A percentile compares a stretch with the other conserved stretches of the same genome.
These are phyloP conservation scores for Biscogniauxia sp. DNA, from an alignment of 2,329 filamentous ascomycete species.

Conservation along the genomic window DNA sequence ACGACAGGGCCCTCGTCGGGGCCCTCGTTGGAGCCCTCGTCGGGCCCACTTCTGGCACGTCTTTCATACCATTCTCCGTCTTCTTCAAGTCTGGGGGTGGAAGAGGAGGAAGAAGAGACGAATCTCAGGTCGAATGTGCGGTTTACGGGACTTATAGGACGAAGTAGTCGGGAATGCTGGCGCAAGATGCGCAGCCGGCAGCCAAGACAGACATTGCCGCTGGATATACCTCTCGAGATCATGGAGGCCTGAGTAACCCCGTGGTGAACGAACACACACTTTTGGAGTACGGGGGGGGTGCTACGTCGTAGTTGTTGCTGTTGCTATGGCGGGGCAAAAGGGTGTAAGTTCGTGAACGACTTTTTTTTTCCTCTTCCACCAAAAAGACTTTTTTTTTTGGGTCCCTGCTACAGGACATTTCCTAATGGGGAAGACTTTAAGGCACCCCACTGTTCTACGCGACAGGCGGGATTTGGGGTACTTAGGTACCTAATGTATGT, in stretches of 20 bases:
- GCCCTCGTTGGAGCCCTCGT: neutral
- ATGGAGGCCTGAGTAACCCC: conserved; percentile 27
- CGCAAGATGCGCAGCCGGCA: conserved; percentile 37
- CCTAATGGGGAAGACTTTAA: neutral
- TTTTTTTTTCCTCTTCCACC: too few species aligned
- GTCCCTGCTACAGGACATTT: neutral
- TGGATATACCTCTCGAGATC: conserved; percentile 33
- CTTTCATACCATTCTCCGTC: neutral
- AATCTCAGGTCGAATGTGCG: neutral
- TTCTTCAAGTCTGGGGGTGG: neutral
- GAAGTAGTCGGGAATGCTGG: conserved; percentile 15
- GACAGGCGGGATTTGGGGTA: neutral
- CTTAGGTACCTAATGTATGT: too few species aligned
- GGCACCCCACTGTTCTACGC: neutral
- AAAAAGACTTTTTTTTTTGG: neutral
- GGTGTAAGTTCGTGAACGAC: too few species aligned
- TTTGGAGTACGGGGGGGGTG: too few species aligned
- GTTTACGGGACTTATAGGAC: conserved; percentile 11
- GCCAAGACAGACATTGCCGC: conserved; percentile 39
- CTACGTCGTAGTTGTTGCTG: neutral
- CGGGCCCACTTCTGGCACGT: conserved; percentile 3
- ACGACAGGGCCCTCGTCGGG: neutral
- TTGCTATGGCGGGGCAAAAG: neutral
- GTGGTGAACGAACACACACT: too few species aligned
- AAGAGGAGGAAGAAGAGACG: conserved; percentile 5